Conservation (phyloP, 2,329 filamentous ascomycete species). For the Penicillium oxalicum region DNA sequence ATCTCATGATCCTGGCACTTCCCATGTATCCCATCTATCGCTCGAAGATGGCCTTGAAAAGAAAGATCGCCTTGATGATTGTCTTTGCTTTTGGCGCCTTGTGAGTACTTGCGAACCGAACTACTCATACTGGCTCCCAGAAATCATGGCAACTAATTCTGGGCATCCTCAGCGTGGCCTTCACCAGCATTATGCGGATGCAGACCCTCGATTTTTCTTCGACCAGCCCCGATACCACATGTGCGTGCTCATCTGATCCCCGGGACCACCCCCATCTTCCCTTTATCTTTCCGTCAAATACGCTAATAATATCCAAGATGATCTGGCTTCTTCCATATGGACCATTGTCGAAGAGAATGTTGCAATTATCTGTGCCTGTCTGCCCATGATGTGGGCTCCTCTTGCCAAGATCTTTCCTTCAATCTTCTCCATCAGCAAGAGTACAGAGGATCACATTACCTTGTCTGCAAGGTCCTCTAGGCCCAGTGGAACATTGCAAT, state of each 20-base stretch:
- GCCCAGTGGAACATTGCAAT: neutral
- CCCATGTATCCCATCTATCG: constrained; percentile 30
- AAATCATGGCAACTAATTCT: neutral
- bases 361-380: constrained; percentile 4
- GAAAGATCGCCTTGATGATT: constrained; percentile 47
- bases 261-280: neutral
- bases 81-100: constrained; percentile 25
- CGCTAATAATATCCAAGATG: neutral
- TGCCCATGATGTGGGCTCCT: constrained; percentile 5
- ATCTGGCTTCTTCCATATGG: constrained; percentile 3
- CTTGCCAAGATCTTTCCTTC: constrained; percentile 2
- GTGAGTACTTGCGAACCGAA: constrained; percentile 19
- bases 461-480: neutral
- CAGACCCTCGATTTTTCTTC: constrained; percentile 7
- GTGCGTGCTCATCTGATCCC: neutral
- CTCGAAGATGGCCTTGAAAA: constrained; percentile 31
- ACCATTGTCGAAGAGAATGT: constrained; percentile 3
- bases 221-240: constrained; percentile 3
- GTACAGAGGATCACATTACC: neutral
- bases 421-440: neutral
- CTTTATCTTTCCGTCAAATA: neutral
- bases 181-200: constrained; percentile 7
- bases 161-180: constrained; percentile 1
- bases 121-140: too few relatives aligned
- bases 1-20: constrained; percentile 32